A percentile compares a stretch with the other conserved stretches of the same genome.
Conservation (phyloP, 306 rosid species). For the Gynostemma pentaphyllum region DNA sequence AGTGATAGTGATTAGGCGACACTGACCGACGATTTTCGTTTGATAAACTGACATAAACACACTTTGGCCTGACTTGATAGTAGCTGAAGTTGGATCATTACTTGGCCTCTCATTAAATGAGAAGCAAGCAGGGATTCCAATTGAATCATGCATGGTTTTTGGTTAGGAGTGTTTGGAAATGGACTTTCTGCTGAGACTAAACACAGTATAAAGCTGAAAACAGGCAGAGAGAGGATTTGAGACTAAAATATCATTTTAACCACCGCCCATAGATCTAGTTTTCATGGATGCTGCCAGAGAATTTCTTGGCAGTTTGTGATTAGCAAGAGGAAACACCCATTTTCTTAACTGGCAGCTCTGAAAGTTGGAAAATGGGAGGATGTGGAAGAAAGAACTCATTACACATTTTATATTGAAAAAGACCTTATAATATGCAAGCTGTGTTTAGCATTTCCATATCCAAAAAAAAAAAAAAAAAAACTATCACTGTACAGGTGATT, state of each 20-base stretch:
- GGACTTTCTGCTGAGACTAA: not conserved
- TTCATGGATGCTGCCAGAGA: constrained; percentile 1
- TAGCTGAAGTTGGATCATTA: constrained; percentile 34
- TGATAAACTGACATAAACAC: constrained; percentile 48
- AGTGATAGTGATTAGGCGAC: constrained; percentile 61
- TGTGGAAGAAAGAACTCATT: constrained; percentile 7
- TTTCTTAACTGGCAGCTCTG: constrained; percentile 17
- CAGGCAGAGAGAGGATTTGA: constrained; percentile 4
- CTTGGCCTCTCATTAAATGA: constrained; percentile 33
- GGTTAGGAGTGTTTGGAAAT: not conserved
- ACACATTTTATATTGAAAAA: constrained; percentile 8
- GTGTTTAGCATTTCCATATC: constrained; percentile 9
- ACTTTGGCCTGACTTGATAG: constrained; percentile 58
- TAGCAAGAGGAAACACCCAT: constrained; percentile 8
- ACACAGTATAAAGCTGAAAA: constrained; percentile 1
- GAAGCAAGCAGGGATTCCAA: constrained; percentile 67
- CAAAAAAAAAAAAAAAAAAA: not conserved
- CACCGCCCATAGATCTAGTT: constrained; percentile 11
- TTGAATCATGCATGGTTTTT: constrained; percentile 62
- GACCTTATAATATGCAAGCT: constrained; percentile 15
- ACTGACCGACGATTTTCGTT: constrained; percentile 63
- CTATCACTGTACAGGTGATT: constrained; percentile 16
- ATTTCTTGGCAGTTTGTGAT: constrained; percentile 5
- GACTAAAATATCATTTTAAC: constrained; percentile 7
- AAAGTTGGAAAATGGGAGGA: constrained; percentile 9